Percentiles rank a stretch among this genome's conserved stretches.
Evolutionary conservation across 352 stramenopile genomes (phyloP).

Genomic region (Thraustotheca clavata): DNA sequence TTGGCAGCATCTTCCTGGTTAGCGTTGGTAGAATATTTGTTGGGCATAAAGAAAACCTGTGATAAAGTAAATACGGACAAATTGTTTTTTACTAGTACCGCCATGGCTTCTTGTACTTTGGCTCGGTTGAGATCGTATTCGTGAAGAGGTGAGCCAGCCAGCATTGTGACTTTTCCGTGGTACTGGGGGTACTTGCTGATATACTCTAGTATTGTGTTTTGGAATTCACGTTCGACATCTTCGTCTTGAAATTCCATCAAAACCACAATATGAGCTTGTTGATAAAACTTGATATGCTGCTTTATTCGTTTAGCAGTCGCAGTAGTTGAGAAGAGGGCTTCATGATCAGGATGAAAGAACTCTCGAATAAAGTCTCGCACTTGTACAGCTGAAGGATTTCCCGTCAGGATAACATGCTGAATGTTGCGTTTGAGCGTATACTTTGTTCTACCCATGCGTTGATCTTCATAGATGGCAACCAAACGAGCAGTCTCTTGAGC

Average conservation of each 20-base stretch:
- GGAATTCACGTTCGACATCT: constrained; percentile 32
- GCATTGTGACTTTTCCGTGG: constrained; percentile 69
- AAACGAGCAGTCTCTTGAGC: constrained; percentile 73
- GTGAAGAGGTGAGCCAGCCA: constrained; percentile 58
- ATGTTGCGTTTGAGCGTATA: constrained; percentile 64
- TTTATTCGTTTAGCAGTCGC: constrained; percentile 27
- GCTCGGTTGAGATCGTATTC: constrained; percentile 46
- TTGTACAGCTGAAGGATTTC: constrained; percentile 66
- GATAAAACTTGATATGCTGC: constrained; percentile 27
- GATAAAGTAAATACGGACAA: background rate
- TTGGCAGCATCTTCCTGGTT: constrained; percentile 78
- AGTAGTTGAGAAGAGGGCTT: constrained; percentile 26
- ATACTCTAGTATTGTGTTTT: constrained; percentile 56
- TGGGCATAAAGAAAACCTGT: constrained; percentile 67
- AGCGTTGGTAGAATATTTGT: constrained; percentile 70
- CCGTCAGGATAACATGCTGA: constrained; percentile 77
- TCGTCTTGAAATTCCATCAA: constrained; percentile 68
- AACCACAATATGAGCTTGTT: constrained; percentile 66
- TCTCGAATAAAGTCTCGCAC: constrained; percentile 83
- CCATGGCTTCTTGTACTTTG: constrained; percentile 53
- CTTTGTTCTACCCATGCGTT: constrained; percentile 39
- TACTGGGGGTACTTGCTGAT: constrained; percentile 61
- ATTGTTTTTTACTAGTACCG: no score
- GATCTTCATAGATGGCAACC: constrained; percentile 65
- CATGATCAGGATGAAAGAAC: constrained; percentile 83